phyloP scores from a whole-genome alignment of 352 stramenopile genomes.

The Phytophthora litchii region DNA sequence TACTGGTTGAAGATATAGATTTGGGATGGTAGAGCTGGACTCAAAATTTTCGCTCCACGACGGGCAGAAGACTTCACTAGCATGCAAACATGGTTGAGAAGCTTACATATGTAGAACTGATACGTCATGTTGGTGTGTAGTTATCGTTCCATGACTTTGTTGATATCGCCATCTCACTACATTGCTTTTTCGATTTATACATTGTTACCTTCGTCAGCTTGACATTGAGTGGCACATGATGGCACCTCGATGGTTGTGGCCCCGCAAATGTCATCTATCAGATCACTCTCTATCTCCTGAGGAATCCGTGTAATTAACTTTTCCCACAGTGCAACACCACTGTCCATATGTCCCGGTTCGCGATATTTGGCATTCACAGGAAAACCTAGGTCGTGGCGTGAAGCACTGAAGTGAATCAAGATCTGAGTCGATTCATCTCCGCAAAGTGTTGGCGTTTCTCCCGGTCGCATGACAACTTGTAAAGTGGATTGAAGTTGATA shows the following conservation, averaged over 20 bases:
- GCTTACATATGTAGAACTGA: too few species aligned
- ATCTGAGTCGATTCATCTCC: conserved; percentile 10
- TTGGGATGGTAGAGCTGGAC: background rate
- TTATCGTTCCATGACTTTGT: too few species aligned
- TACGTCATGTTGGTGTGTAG: too few species aligned
- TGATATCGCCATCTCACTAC: too few species aligned
- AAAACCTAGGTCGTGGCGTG: conserved; percentile 1
- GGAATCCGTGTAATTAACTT: conserved; percentile 10
- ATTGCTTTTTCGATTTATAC: too few species aligned
- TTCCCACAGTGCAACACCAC: conserved; percentile 6
- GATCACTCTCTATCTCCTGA: conserved; percentile 21
- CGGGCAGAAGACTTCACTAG: background rate
- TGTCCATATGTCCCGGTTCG: conserved; percentile 13
- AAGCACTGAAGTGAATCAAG: conserved; percentile 13
- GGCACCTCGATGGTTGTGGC: too few species aligned
- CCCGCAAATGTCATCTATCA: conserved; percentile 24
- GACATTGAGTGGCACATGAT: too few species aligned
- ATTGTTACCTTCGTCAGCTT: too few species aligned
- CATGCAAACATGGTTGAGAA: too few species aligned
- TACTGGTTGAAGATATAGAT: background rate
- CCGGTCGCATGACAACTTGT: conserved; percentile 6
- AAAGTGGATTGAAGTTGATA: conserved; percentile 12
- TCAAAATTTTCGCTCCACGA: background rate
- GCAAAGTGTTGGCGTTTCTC: background rate
- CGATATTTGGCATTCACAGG: conserved; percentile 4